These are phyloP conservation scores for Aspergillus proliferans DNA, from an alignment of 2,329 filamentous ascomycete genomes.

Conservation along the genomic window DNA sequence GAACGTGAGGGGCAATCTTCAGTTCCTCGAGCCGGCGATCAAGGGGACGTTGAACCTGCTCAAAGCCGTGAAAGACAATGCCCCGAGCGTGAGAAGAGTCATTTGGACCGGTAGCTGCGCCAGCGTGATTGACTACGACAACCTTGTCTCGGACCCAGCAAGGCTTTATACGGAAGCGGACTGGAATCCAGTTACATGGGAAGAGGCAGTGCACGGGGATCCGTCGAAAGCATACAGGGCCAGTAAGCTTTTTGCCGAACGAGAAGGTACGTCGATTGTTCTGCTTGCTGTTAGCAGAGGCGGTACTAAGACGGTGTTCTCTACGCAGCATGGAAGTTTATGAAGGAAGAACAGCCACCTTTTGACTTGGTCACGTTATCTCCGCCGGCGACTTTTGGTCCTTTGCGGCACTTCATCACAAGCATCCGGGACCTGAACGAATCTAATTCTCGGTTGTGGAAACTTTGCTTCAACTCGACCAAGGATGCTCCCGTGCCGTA, in stretches of 20 bases:
- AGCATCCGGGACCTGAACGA: slow-evolving; percentile 3
- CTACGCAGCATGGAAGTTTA: background rate
- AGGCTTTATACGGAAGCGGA: slow-evolving; percentile 3
- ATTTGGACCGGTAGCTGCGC: slow-evolving; percentile 9
- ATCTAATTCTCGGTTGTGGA: slow-evolving; percentile 1
- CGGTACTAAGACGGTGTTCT: background rate
- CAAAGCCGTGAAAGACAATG: slow-evolving; percentile 6
- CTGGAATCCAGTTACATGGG: background rate
- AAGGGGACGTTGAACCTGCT: slow-evolving; percentile 3
- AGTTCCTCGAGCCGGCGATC: slow-evolving; percentile 4
- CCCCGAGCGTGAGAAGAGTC: slow-evolving; percentile 6
- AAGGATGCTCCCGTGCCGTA: background rate
- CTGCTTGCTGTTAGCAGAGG: background rate
- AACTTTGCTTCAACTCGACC: background rate
- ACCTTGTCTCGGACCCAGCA: slow-evolving; percentile 4
- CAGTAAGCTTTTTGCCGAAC: background rate
- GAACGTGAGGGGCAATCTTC: slow-evolving; percentile 1
- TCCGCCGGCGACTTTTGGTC: background rate
- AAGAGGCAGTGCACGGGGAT: slow-evolving; percentile 1
- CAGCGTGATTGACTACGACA: slow-evolving; percentile 7
- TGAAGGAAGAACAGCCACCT: background rate
- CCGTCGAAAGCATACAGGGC: slow-evolving; percentile 1
- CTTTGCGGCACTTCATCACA: background rate
- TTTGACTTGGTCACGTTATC: background rate
- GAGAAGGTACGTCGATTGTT: background rate